These are phyloP conservation scores for Kwoniella bestiolae DNA, from an alignment of 768 basidiomycete genomes.

Conservation along the genomic window DNA sequence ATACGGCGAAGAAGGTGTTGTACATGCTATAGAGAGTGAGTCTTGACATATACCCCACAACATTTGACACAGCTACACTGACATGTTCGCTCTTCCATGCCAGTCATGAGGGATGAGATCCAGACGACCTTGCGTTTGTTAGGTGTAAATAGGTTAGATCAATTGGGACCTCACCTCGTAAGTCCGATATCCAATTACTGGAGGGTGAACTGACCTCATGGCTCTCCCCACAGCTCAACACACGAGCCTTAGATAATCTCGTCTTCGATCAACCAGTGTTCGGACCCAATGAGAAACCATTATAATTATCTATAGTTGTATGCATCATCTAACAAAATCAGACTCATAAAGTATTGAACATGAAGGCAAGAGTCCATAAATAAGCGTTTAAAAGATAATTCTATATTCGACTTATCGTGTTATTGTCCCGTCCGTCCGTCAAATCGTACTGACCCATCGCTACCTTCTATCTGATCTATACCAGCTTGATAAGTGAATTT, in stretches of 20 bases:
- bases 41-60: neutral
- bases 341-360: too few species aligned
- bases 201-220: conserved; percentile 5
- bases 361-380: too few species aligned
- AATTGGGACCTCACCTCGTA: conserved; percentile 58
- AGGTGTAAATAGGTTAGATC: conserved; percentile 57
- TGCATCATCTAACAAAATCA: too few species aligned
- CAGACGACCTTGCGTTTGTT: conserved; percentile 59
- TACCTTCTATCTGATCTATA: neutral
- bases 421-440: neutral
- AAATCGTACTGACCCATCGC: neutral
- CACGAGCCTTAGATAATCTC: conserved; percentile 18
- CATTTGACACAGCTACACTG: neutral
- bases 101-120: conserved; percentile 60
- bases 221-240: conserved; percentile 16
- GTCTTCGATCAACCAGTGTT: conserved; percentile 17
- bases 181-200: conserved; percentile 10
- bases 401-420: too few species aligned
- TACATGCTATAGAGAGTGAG: conserved; percentile 56
- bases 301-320: conserved; percentile 5
- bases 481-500: conserved; percentile 31
- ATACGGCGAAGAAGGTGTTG: conserved; percentile 58
- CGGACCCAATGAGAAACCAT: conserved; percentile 17
- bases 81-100: neutral
- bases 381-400: too few species aligned